These are phyloP conservation scores for Pseudocercospora eumusae DNA, from an alignment of 2,329 filamentous ascomycete species.

Conservation along the genomic window DNA sequence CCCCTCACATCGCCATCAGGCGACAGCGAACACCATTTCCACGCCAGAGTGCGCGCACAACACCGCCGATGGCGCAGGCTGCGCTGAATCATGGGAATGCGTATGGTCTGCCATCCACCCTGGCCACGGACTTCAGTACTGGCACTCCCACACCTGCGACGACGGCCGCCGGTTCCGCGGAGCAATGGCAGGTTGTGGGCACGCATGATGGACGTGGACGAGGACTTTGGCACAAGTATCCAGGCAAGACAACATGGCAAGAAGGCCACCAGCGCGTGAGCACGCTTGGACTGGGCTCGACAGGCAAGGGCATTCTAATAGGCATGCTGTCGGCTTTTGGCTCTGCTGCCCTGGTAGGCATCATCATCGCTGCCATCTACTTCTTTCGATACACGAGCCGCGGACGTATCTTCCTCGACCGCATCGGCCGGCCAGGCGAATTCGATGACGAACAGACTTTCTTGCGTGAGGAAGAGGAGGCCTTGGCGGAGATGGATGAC, in stretches of 20 bases:
- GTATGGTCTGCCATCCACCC: conserved; percentile 18
- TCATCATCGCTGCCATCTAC: conserved; percentile 80
- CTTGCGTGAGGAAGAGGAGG: conserved; percentile 88
- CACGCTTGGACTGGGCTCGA: conserved; percentile 34
- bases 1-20: conserved; percentile 23
- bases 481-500: conserved; percentile 93
- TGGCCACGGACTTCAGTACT: conserved; percentile 12
- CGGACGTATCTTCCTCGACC: conserved; percentile 88
- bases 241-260: conserved; percentile 13
- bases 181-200: conserved; percentile 12
- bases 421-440: conserved; percentile 89
- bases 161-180: background rate
- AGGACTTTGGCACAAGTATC: conserved; percentile 3
- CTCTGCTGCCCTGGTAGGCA: conserved; percentile 78
- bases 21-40: conserved; percentile 19
- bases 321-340: conserved; percentile 93
- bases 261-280: conserved; percentile 14
- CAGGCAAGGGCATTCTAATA: conserved; percentile 80
- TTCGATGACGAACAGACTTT: conserved; percentile 98
- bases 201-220: background rate
- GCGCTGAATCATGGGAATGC: conserved; percentile 28
- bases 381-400: conserved; percentile 89
- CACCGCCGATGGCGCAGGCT: conserved; percentile 32
- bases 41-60: conserved; percentile 16
- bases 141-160: conserved; percentile 3